phyloP scores from a whole-genome alignment of 225 moss, liverwort and hornwort genomes.

The Polytrichum formosum region DNA sequence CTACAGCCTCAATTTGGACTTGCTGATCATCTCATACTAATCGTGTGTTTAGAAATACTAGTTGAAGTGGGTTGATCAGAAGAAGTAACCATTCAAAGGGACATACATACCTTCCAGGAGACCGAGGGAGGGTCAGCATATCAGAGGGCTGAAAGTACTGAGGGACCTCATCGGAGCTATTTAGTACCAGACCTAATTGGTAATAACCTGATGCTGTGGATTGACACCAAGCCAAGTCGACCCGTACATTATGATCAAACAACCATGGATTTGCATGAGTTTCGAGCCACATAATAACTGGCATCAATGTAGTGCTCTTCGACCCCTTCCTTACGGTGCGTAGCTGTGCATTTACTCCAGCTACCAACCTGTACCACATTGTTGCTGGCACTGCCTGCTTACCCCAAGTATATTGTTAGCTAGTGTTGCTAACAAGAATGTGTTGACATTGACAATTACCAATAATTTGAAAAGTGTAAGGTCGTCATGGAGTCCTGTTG shows the following conservation, averaged over 20 bases:
- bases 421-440: too few species aligned
- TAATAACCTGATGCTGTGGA: slow-evolving; percentile 85
- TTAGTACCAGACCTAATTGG: slow-evolving; percentile 78
- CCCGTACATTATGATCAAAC: slow-evolving; percentile 57
- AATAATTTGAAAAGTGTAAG: too few species aligned
- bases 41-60: too few species aligned
- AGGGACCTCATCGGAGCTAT: slow-evolving; percentile 52
- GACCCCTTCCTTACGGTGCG: slow-evolving; percentile 74
- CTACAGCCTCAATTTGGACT: too few species aligned
- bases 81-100: not conserved
- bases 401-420: slow-evolving; percentile 2
- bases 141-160: slow-evolving; percentile 45
- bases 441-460: too few species aligned
- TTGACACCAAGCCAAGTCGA: slow-evolving; percentile 99
- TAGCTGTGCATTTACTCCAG: slow-evolving; percentile 86
- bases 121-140: slow-evolving; percentile 36
- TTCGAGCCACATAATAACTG: slow-evolving; percentile 78
- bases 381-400: slow-evolving; percentile 78
- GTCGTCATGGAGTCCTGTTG: too few species aligned
- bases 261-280: slow-evolving; percentile 80
- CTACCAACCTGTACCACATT: slow-evolving; percentile 88
- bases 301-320: slow-evolving; percentile 59
- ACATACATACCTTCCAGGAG: slow-evolving; percentile 43
- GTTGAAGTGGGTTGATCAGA: too few species aligned
- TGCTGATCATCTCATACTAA: too few species aligned